phyloP scores from a whole-genome alignment of 169 alveolate genomes.

The Eimeria maxima region DNA sequence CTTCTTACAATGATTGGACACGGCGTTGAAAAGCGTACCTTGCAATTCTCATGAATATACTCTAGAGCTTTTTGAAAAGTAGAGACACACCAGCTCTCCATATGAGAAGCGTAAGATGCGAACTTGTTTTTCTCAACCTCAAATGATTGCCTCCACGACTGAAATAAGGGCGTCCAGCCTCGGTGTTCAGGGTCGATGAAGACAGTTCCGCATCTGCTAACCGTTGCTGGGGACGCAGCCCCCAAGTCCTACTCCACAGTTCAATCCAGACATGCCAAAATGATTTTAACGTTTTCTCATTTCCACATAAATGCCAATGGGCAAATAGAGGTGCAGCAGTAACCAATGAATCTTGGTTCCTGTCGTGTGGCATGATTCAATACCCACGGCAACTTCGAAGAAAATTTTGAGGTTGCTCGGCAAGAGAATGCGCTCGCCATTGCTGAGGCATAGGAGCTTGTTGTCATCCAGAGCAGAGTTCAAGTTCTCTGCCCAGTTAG shows the following conservation, averaged over 20 bases:
- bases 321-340: not conserved
- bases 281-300: not conserved
- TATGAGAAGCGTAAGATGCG: constrained; percentile 83
- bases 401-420: constrained; percentile 94
- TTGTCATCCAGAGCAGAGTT: constrained; percentile 98
- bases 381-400: constrained; percentile 92
- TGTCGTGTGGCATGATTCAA: not conserved
- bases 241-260: constrained; percentile 92
- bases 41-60: constrained; percentile 81
- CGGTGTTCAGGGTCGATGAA: constrained; percentile 92
- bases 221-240: constrained; percentile 95
- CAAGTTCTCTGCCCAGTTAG: constrained; percentile 98
- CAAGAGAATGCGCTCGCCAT: constrained; percentile 96
- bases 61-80: constrained; percentile 81
- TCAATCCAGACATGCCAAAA: not conserved
- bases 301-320: not conserved
- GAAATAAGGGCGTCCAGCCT: constrained; percentile 94
- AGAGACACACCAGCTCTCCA: constrained; percentile 71
- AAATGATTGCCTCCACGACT: constrained; percentile 91
- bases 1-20: not conserved
- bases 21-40: constrained; percentile 51
- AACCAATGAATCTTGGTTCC: not conserved
- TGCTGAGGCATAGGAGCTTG: constrained; percentile 94
- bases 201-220: constrained; percentile 94
- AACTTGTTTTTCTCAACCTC: constrained; percentile 34